Percentiles rank a stretch among this genome's conserved stretches.
Conservation (phyloP, 768 basidiomycete genomes). For the Heimioporus sp. region DNA sequence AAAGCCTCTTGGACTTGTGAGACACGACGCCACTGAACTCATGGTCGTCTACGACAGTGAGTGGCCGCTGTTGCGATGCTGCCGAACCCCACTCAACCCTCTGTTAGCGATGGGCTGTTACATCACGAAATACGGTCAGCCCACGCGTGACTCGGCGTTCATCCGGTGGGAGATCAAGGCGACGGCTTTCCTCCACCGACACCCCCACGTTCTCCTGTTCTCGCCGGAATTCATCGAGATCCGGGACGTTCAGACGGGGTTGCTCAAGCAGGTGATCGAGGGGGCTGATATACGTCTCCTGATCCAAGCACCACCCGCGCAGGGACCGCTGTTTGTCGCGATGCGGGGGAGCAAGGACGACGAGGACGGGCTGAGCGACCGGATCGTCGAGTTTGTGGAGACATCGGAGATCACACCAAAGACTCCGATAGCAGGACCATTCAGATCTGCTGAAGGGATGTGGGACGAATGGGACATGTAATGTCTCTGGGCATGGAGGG, state of each 20-base stretch:
- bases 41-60: conserved; percentile 75
- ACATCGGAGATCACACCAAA: conserved; percentile 55
- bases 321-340: conserved; percentile 55
- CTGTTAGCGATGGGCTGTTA: conserved; percentile 72
- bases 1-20: conserved; percentile 67
- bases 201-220: conserved; percentile 67
- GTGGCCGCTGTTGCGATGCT: conserved; percentile 18
- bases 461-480: conserved; percentile 83
- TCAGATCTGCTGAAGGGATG: conserved; percentile 19
- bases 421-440: conserved; percentile 23
- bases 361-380: conserved; percentile 55
- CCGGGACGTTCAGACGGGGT: conserved; percentile 58
- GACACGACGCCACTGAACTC: conserved; percentile 52
- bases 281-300: conserved; percentile 67
- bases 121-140: conserved; percentile 66
- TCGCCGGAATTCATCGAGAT: conserved; percentile 76
- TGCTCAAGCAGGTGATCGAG: conserved; percentile 82
- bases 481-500: not conserved
- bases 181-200: conserved; percentile 57
- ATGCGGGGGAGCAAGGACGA: conserved; percentile 64
- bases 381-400: conserved; percentile 65
- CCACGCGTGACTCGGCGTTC: conserved; percentile 57
- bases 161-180: conserved; percentile 81
- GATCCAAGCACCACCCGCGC: conserved; percentile 34
- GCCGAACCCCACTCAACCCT: conserved; percentile 1